These are phyloP conservation scores for Septoria linicola DNA, from an alignment of 2,329 filamentous ascomycete genomes.

Conservation along the genomic window DNA sequence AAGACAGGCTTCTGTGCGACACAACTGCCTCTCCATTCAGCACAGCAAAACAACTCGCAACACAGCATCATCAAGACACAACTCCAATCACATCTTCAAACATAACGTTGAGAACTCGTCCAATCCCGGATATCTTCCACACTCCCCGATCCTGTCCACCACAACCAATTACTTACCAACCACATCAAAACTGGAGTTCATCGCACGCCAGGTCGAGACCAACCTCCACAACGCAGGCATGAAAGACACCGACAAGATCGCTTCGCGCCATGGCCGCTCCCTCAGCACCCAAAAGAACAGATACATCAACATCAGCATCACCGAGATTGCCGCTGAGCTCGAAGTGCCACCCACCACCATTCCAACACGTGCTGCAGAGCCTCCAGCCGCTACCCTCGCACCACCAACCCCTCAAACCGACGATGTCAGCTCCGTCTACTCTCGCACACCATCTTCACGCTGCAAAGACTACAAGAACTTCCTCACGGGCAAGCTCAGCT, in stretches of 20 bases:
- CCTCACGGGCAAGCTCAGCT: background rate
- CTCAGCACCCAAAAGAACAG: background rate
- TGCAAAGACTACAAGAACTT: constrained; percentile 2
- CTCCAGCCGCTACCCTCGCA: background rate
- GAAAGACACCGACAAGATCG: background rate
- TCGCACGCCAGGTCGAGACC: constrained; percentile 11
- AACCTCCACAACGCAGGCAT: constrained; percentile 13
- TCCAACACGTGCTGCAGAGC: background rate
- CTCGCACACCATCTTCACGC: constrained; percentile 3
- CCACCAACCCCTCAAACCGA: background rate
- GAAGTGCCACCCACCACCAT: background rate
- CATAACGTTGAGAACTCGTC: background rate
- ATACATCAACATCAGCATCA: constrained; percentile 8
- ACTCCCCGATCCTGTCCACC: background rate
- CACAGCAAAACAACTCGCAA: background rate
- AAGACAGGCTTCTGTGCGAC: background rate
- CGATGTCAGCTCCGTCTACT: constrained; percentile 8
- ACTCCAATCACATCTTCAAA: background rate
- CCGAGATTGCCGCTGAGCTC: background rate
- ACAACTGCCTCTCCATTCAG: constrained; percentile 2
- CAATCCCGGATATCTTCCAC: background rate
- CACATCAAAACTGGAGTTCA: constrained; percentile 12
- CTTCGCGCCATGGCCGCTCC: background rate
- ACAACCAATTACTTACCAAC: background rate
- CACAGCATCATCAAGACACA: background rate